Evolutionary conservation across 2,329 filamentous ascomycete species (phyloP).

Genomic region (Cercospora janseana): DNA sequence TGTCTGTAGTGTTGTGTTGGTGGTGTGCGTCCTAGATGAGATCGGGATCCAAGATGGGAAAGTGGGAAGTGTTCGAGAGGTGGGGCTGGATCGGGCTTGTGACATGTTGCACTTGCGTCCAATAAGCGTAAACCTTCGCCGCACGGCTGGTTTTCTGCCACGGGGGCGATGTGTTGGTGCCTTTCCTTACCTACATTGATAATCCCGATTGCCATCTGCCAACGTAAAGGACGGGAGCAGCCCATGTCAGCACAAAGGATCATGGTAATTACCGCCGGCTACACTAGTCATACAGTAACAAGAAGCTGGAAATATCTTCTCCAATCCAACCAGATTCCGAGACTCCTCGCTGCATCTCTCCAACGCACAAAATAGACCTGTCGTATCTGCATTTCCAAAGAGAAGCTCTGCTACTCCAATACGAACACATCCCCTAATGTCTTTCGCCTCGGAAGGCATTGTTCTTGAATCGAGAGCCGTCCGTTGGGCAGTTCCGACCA

Average conservation of each 20-base stretch:
- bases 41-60: neutral
- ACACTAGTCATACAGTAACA: too few relatives aligned
- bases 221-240: too few relatives aligned
- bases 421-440: conserved; percentile 4
- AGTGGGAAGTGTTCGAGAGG: neutral
- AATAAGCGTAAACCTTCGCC: neutral
- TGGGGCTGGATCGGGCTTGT: conserved; percentile 2
- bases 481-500: conserved; percentile 1
- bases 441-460: conserved; percentile 5
- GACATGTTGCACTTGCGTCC: neutral
- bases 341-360: conserved; percentile 3
- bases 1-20: neutral
- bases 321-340: too few relatives aligned
- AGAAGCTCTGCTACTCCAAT: conserved; percentile 10
- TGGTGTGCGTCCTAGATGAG: neutral
- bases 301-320: too few relatives aligned
- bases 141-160: too few relatives aligned
- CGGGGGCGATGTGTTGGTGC: too few relatives aligned
- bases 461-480: neutral
- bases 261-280: too few relatives aligned
- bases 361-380: conserved; percentile 5
- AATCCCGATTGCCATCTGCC: too few relatives aligned
- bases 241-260: too few relatives aligned
- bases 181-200: too few relatives aligned
- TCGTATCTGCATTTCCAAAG: neutral